These are phyloP conservation scores for Carex myosuroides DNA, from an alignment of 176 grass and related monocot genomes.

Conservation along the genomic window DNA sequence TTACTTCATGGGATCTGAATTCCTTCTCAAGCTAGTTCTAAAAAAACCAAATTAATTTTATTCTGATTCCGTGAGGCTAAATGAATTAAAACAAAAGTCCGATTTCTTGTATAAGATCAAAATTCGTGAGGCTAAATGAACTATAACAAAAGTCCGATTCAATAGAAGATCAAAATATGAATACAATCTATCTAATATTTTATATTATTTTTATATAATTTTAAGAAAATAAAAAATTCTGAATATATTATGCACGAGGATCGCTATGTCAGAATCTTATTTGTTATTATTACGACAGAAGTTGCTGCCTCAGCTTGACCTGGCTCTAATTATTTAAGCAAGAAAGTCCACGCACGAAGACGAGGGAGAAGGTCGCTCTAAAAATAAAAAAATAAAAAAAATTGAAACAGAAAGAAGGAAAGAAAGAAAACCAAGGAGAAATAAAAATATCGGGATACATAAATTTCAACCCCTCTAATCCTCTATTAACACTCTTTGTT, in stretches of 20 bases:
- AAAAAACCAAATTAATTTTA: too few species aligned
- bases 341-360: slow-evolving; percentile 9
- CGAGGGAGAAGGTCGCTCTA: slow-evolving; percentile 8
- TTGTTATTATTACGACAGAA: background rate
- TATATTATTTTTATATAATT: too few species aligned
- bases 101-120: too few species aligned
- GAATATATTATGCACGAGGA: background rate
- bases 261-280: background rate
- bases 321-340: background rate
- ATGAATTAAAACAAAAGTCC: too few species aligned
- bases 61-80: too few species aligned
- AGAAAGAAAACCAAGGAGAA: background rate
- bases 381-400: background rate
- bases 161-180: too few species aligned
- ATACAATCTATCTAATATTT: too few species aligned
- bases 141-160: too few species aligned
- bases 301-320: slow-evolving; percentile 8
- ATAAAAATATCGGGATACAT: background rate
- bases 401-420: background rate
- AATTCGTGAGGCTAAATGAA: too few species aligned
- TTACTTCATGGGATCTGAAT: too few species aligned
- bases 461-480: background rate
- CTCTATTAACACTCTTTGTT: background rate
- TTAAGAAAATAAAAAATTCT: too few species aligned
- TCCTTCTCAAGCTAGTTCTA: too few species aligned